Evolutionary conservation across 2,329 filamentous ascomycete genomes (phyloP).

Genomic region (Trichophaea hybrida): DNA sequence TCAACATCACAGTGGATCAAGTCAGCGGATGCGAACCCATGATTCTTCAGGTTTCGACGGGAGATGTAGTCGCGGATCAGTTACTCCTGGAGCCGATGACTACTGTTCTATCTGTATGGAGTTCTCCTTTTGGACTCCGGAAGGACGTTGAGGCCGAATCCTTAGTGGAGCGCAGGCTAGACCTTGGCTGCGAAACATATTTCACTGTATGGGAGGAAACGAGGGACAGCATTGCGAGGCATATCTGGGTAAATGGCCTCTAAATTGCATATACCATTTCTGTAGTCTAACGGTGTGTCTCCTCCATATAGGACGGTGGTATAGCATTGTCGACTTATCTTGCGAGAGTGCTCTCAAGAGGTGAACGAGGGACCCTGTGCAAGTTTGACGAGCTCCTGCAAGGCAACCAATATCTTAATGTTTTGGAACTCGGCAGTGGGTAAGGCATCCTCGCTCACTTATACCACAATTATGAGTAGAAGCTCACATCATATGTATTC

Average conservation of each 20-base stretch:
- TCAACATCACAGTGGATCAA: slow-evolving; percentile 12
- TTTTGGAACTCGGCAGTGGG: slow-evolving; percentile 53
- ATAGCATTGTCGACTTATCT: slow-evolving; percentile 31
- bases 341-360: slow-evolving; percentile 11
- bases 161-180: slow-evolving; percentile 43
- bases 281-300: slow-evolving; percentile 11
- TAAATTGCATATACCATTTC: slow-evolving; percentile 10
- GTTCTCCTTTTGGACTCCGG: neutral
- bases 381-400: slow-evolving; percentile 3
- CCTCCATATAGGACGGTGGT: slow-evolving; percentile 29
- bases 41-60: slow-evolving; percentile 19
- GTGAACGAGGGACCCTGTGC: neutral
- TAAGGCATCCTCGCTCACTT: neutral
- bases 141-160: neutral
- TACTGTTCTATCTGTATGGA: neutral
- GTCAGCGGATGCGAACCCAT: neutral
- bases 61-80: slow-evolving; percentile 33
- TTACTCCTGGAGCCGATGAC: neutral
- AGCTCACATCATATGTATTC: slow-evolving; percentile 7
- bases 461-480: neutral
- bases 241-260: slow-evolving; percentile 44
- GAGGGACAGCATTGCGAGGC: slow-evolving; percentile 56
- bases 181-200: slow-evolving; percentile 31
- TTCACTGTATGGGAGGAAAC: slow-evolving; percentile 52
- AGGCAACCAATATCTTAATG: slow-evolving; percentile 8